These are phyloP conservation scores for Patellaria atrata DNA, from an alignment of 495 filamentous ascomycete species.

Conservation along the genomic window DNA sequence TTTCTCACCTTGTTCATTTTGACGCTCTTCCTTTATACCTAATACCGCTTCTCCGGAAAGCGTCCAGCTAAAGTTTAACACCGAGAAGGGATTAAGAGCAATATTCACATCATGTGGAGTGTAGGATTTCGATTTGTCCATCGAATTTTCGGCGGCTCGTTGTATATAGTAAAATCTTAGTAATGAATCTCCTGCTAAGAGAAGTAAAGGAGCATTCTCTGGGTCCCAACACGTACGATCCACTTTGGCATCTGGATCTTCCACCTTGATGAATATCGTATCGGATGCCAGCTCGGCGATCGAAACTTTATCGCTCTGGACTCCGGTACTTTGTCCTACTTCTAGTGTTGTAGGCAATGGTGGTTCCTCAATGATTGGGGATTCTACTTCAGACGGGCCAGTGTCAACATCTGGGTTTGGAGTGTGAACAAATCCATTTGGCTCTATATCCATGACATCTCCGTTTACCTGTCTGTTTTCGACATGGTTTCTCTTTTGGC, in stretches of 20 bases:
- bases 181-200: conserved; percentile 13
- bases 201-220: conserved; percentile 3
- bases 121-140: not conserved
- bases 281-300: conserved; percentile 8
- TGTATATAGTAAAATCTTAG: conserved; percentile 5
- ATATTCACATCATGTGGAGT: not conserved
- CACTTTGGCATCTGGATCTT: conserved; percentile 3
- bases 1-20: conserved; percentile 12
- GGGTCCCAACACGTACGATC: conserved; percentile 12
- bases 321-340: conserved; percentile 15
- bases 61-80: conserved; percentile 14
- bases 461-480: conserved; percentile 18
- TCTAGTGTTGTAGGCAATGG: conserved; percentile 19
- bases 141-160: not conserved
- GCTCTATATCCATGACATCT: conserved; percentile 26
- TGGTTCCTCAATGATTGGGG: conserved; percentile 16
- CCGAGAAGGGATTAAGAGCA: conserved; percentile 8
- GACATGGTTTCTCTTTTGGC: too few relatives aligned
- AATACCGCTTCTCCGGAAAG: conserved; percentile 4
- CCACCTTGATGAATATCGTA: conserved; percentile 4
- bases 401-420: conserved; percentile 16
- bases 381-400: conserved; percentile 19
- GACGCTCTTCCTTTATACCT: conserved; percentile 9
- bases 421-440: conserved; percentile 12
- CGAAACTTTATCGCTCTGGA: conserved; percentile 12